Evolutionary conservation across 2,329 filamentous ascomycete species (phyloP).

Genomic region (Penicillium sp.): DNA sequence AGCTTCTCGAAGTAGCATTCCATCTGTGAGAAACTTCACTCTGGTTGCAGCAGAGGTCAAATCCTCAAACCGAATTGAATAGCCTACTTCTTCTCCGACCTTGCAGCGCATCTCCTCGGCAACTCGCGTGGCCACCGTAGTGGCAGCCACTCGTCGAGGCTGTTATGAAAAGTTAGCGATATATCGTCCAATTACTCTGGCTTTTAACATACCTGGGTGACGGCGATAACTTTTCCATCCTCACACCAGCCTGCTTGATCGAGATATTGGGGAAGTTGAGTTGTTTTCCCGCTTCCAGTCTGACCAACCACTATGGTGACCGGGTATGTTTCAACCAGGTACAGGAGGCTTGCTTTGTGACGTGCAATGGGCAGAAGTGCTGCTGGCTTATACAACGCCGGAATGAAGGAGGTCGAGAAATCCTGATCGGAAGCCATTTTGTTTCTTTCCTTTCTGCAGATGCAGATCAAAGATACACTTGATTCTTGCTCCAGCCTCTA

Average conservation of each 20-base stretch:
- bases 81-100: constrained; percentile 86
- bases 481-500: not conserved
- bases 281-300: constrained; percentile 93
- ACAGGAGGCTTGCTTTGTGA: constrained; percentile 75
- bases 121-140: constrained; percentile 82
- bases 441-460: not conserved
- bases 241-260: constrained; percentile 85
- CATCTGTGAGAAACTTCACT: constrained; percentile 96
- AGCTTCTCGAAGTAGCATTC: constrained; percentile 84
- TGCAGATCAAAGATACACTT: not conserved
- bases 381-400: constrained; percentile 81
- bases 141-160: constrained; percentile 87
- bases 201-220: constrained; percentile 73
- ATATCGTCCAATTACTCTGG: not conserved
- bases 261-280: constrained; percentile 89
- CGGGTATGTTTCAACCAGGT: constrained; percentile 78
- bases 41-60: constrained; percentile 78
- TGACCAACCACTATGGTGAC: constrained; percentile 90
- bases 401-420: constrained; percentile 59
- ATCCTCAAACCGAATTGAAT: constrained; percentile 90
- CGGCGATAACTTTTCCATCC: constrained; percentile 76
- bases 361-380: constrained; percentile 82
- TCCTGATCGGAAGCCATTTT: constrained; percentile 47
- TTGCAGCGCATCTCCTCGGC: constrained; percentile 86
- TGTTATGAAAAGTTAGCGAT: constrained; percentile 48